Conservation (phyloP, 371 early-diverging fungal genomes). For the Sporodiniella umbellata region DNA sequence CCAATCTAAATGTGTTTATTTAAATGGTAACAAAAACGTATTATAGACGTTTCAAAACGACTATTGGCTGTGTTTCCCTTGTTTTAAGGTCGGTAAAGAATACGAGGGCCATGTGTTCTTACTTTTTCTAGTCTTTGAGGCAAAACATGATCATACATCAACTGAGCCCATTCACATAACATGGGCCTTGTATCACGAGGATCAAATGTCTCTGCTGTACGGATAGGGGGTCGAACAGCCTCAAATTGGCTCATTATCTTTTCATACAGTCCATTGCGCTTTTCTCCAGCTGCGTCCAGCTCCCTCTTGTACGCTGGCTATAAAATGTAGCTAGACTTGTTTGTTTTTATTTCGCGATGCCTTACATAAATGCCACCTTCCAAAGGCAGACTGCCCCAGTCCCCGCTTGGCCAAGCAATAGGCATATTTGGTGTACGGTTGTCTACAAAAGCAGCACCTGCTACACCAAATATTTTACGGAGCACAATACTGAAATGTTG, state of each 20-base stretch:
- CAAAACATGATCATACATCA: conserved; percentile 38
- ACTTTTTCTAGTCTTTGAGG: conserved; percentile 35
- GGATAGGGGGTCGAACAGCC: conserved; percentile 39
- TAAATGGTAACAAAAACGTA: too few species aligned
- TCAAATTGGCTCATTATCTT: conserved; percentile 37
- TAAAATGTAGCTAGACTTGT: neutral
- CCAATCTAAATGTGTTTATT: too few species aligned
- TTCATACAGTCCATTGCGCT: conserved; percentile 38
- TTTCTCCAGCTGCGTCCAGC: conserved; percentile 43
- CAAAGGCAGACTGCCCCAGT: conserved; percentile 44
- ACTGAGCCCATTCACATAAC: conserved; percentile 40
- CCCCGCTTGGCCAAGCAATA: conserved; percentile 43
- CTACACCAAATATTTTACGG: conserved; percentile 49
- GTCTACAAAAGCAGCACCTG: conserved; percentile 49
- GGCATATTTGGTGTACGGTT: conserved; percentile 43
- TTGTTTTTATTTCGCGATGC: neutral
- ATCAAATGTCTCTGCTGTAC: conserved; percentile 46
- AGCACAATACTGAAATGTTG: conserved; percentile 43
- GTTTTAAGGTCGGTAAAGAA: conserved; percentile 35
- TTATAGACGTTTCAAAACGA: neutral
- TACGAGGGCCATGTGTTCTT: conserved; percentile 32
- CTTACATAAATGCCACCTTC: conserved; percentile 39
- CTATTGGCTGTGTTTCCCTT: neutral
- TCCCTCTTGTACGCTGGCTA: conserved; percentile 43
- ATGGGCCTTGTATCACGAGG: conserved; percentile 45